A percentile compares a stretch with the other conserved stretches of the same genome.
Evolutionary conservation across 768 basidiomycete genomes (phyloP).

Genomic region (Crepidotus variabilis): DNA sequence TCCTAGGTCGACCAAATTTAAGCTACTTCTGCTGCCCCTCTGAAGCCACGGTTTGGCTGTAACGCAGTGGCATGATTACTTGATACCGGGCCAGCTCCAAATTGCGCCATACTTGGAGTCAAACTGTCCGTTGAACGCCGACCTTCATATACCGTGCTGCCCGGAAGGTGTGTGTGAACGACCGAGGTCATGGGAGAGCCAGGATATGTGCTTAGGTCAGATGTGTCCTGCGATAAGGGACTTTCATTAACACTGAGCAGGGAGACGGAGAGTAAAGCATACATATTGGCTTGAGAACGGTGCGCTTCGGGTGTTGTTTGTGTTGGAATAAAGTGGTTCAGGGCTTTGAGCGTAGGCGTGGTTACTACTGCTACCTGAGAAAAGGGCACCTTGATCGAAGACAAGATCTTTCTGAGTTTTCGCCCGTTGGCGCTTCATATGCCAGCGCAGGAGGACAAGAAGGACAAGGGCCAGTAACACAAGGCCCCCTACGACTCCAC

Average conservation of each 20-base stretch:
- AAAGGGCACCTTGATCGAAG: constrained; percentile 21
- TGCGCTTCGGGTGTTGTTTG: not conserved
- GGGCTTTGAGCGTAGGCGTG: not conserved
- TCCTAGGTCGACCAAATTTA: not conserved
- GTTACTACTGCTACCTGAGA: constrained; percentile 8
- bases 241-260: not conserved
- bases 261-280: not conserved
- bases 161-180: not conserved
- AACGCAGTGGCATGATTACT: not conserved
- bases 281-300: not conserved
- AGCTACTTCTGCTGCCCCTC: not conserved
- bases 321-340: not conserved
- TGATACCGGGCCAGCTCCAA: not conserved
- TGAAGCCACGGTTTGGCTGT: not conserved
- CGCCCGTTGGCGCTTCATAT: constrained; percentile 25
- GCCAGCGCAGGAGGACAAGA: constrained; percentile 33
- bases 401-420: constrained; percentile 15
- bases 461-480: constrained; percentile 36
- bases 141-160: not conserved
- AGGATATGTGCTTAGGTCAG: not conserved
- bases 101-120: constrained; percentile 5
- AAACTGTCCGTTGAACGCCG: constrained; percentile 28
- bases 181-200: not conserved
- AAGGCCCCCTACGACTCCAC: constrained; percentile 55
- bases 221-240: not conserved